Evolutionary conservation across 2,329 filamentous ascomycete species (phyloP).

Genomic region (Chrysosporium keratinophilum): DNA sequence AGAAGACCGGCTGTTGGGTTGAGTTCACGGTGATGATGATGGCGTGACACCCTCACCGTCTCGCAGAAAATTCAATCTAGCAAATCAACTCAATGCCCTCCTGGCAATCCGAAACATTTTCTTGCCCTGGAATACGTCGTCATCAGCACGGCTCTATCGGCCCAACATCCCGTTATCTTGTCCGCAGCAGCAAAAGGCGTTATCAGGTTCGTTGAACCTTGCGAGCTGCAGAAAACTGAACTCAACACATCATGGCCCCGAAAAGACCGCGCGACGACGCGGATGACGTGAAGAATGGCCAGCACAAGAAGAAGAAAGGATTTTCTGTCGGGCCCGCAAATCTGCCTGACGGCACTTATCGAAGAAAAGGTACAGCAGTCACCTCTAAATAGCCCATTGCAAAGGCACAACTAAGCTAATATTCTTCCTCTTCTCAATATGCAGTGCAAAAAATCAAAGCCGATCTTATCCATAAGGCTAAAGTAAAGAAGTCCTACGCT

Average conservation of each 20-base stretch:
- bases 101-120: neutral
- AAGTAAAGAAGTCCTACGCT: constrained; percentile 83
- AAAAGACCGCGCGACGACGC: constrained; percentile 17
- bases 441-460: constrained; percentile 80
- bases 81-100: neutral
- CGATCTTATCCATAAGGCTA: constrained; percentile 80
- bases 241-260: constrained; percentile 11
- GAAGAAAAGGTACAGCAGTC: constrained; percentile 56
- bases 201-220: neutral
- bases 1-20: too few species aligned
- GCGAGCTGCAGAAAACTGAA: neutral
- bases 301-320: constrained; percentile 50
- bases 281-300: constrained; percentile 2
- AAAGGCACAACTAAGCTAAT: neutral
- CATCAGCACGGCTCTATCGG: neutral
- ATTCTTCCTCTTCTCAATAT: constrained; percentile 5
- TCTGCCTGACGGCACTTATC: constrained; percentile 78
- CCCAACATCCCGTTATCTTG: neutral
- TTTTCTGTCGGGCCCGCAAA: constrained; percentile 85
- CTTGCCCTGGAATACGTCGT: neutral
- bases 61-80: neutral
- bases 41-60: too few species aligned
- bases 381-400: neutral
- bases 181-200: neutral
- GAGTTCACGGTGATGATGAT: too few species aligned